phyloP scores from a whole-genome alignment of 441 rosid genomes.

The Aleurites moluccanus region DNA sequence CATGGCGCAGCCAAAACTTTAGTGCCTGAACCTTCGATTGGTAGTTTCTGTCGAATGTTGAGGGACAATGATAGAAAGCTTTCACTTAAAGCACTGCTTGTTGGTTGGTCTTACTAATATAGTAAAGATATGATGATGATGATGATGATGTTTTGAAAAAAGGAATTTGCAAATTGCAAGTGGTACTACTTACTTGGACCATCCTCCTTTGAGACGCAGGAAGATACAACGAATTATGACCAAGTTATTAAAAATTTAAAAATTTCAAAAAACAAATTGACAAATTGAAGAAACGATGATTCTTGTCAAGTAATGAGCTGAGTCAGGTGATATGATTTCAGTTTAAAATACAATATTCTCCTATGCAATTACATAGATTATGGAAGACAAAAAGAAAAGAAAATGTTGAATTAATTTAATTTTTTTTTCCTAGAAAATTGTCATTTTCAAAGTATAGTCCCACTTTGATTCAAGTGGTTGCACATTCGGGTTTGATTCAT shows the following conservation, averaged over 20 bases:
- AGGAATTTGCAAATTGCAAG: neutral
- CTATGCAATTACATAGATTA: neutral
- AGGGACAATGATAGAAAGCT: neutral
- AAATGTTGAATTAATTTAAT: neutral
- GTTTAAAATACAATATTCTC: neutral
- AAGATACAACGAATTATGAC: slow-evolving; percentile 6
- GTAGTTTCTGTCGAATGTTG: neutral
- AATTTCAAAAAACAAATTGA: neutral
- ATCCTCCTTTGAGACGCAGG: neutral
- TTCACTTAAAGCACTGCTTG: neutral
- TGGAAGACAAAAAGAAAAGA: neutral
- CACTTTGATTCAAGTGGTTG: neutral
- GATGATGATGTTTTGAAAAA: neutral
- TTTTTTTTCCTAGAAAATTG: neutral
- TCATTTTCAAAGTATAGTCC: neutral
- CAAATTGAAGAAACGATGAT: neutral
- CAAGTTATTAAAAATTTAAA: neutral
- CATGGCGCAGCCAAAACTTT: neutral
- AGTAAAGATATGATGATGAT: no score
- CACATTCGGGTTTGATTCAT: neutral
- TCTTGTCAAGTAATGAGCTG: neutral
- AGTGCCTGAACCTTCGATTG: neutral
- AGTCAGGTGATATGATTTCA: slow-evolving; percentile 3
- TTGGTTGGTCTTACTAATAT: neutral
- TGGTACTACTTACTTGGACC: neutral